Base-by-base conservation (phyloP, 495 filamentous ascomycete genomes). In the Haplographium delicatum region DNA sequence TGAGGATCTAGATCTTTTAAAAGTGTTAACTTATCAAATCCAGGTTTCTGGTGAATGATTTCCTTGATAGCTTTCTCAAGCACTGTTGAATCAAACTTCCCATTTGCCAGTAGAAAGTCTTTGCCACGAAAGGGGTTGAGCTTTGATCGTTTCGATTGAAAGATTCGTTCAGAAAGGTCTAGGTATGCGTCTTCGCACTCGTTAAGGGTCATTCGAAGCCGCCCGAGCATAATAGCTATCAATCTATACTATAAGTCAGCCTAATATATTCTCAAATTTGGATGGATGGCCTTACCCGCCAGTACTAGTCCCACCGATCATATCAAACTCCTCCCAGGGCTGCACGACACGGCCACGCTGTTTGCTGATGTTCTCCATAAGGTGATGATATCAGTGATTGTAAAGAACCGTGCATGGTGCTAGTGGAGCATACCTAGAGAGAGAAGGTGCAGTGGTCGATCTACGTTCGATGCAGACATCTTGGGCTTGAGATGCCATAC, bases 181-280 rank as follows among this genome's bases (percentile, higher is more conserved):
- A 24, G 20, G 28, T 35, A 48, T 9, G 31, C 44, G 19, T 48
- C 28, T 16, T 34, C 15, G 16, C 28, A 34, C 20, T 48, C 27
- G 5, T 24, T 9, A 15, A 48, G 23, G 9, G 44, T 45, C 54
- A 55, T 62, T 34, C 50, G 60, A 42, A 70, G 58, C 6, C 67
- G 52, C 0, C 65, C 59, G 5, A 65, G 56, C 62, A 67, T 67
- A 25, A 65, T 65, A 39, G 65, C 62, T 50, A 62, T 65, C 31
- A 67, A 45, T 19, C 65, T 63, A 3, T 28, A 15, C n/a, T 16
- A 35, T 13, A 35, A 35, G n/a, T 35, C 18, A 35, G 33, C 33
- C 33, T 15, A 16, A 16, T 11, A 35, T 2, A 16, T 16, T 5
- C 33, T 13, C 33, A 11, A 35, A 35, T 16, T n/a, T n/a, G 33